Conservation (phyloP, 1,284 basidiomycete species). For the Coniferiporia sulphurascens region DNA sequence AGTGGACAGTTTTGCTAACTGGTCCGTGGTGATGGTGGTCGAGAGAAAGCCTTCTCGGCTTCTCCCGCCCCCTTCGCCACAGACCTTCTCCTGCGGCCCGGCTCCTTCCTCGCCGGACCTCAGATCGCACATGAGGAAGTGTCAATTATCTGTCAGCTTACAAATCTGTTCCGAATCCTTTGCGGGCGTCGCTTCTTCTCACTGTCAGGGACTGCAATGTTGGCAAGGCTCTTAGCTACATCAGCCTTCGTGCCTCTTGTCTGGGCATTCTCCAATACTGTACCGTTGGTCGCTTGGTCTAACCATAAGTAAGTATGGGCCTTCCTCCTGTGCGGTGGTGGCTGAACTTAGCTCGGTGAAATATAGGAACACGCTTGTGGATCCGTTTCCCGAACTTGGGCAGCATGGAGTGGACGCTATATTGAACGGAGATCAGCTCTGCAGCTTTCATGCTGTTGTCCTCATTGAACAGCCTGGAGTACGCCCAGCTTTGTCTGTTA, state of each 20-base stretch:
- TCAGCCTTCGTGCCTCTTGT: conserved; percentile 40
- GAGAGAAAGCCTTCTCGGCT: too few species aligned
- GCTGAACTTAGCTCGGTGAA: neutral
- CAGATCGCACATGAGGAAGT: too few species aligned
- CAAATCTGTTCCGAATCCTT: too few species aligned
- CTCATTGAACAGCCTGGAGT: conserved; percentile 68
- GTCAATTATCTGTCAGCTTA: too few species aligned
- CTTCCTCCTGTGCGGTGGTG: neutral
- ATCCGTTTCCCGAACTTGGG: neutral
- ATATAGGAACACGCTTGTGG: conserved; percentile 2
- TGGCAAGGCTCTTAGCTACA: neutral
- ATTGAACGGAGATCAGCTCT: conserved; percentile 43
- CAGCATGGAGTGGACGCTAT: conserved; percentile 40
- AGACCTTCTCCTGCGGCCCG: too few species aligned
- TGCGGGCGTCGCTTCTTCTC: too few species aligned
- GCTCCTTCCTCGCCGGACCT: too few species aligned
- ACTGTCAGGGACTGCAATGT: neutral
- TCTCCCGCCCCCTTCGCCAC: too few species aligned
- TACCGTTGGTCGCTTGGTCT: conserved; percentile 67
- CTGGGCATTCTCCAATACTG: conserved; percentile 53
- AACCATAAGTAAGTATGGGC: conserved; percentile 42
- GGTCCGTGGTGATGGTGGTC: too few species aligned
- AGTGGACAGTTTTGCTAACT: too few species aligned
- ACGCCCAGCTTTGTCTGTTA: conserved; percentile 25
- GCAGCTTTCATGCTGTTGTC: conserved; percentile 58